Evolutionary conservation across 495 filamentous ascomycete genomes (phyloP), one percentile per base, ranked within the genome.

Genomic region (Penicillium riverlandense): DNA sequence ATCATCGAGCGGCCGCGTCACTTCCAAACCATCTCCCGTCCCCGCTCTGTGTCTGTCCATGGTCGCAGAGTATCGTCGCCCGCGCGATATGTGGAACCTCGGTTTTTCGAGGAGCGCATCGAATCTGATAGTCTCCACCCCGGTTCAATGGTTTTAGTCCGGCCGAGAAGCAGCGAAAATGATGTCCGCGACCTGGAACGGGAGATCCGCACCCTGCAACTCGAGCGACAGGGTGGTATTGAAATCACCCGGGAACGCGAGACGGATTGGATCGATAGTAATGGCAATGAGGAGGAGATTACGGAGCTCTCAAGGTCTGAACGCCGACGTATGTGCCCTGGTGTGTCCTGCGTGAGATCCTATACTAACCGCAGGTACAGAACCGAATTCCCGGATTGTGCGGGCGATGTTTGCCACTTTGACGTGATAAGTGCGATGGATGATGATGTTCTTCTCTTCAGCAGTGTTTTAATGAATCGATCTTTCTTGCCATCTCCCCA

Each of bases 401-500:
- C 83, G 78, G 48, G 83, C 82, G 32, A 86, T 88, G 84, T 65
- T 90, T 55, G 80, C 82, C 29, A 90, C 87, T 15, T 62, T 92
- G 44, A 88, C 85, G 33, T 91, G 60, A 58, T 34, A 34, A 0
- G 32, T 8, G 32, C 2, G 9, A 11, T 34, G 32, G 32, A 34
- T 34, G 32, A 34, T 10, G 32, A 34, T 34, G 32, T 34, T 34
- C 32, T 34, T 22, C 10, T 40, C 34, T 33, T 13, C 28, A 29
- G 4, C 12, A 12, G 36, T 13, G 11, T 53, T 36, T 29, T 28
- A 22, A 4, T 22, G 22, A 3, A 22, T 22, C 22, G 22, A 22
- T 6, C 2, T 22, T 22, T 22, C 22, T 22, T 22, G 3, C 22
- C 22, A 22, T 22, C 6, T 22, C 6, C 4, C 22, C 3, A 22